Base-by-base conservation (phyloP, 2,329 filamentous ascomycete species). In the Leptographium wingfieldii region DNA sequence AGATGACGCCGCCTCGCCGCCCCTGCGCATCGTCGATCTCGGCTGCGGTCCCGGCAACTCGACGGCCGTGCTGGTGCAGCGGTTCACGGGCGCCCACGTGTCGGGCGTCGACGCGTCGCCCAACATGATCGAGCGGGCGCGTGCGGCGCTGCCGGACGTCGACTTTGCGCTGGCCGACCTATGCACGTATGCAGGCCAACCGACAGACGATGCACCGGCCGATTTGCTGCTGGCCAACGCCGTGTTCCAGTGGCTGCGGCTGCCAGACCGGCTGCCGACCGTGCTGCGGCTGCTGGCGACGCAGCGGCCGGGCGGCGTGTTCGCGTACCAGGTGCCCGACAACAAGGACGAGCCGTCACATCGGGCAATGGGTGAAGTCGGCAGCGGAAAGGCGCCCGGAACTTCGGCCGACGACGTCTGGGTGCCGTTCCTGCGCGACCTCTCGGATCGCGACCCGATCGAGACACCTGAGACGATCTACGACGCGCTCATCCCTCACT, bases 1-100 rank as follows among this genome's bases (percentile, higher is more conserved):
- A n/a, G 22, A 16, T 10, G 19, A 27, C 22, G 16, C 12, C 25
- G 25, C 19, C 19, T 14, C 35, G 16, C 59, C 66, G 0, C 70
- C 78, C n/a, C 66, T 70, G 11, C 70, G 67, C 33, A 76, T 84
- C 64, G 71, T 82, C 64, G 82, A 85, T 61, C 71, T 85, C 1
- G 82, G 82, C 64, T 85, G 82, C 67, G 82, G 82, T 0, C 82
- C 82, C 0, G 82, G 78, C 5, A 84, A 83, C 69, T 81, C 78
- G 2, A 84, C 81, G 0, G 68, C 70, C 1, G 74, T 77, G 1
- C 73, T 85, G 1, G 68, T 70, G 5, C 64, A 67, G 3, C 73
- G 73, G 5, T 85, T 78, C 66, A 79, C 80, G 0, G 54, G 68
- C 4, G 76, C 81, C 0, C 60, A 66, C 0, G 65, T 84, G 52